A percentile compares a stretch with the other conserved stretches of the same genome.
phyloP scores from a whole-genome alignment of 495 filamentous ascomycete genomes.

The Clavariopsis aquatica region DNA sequence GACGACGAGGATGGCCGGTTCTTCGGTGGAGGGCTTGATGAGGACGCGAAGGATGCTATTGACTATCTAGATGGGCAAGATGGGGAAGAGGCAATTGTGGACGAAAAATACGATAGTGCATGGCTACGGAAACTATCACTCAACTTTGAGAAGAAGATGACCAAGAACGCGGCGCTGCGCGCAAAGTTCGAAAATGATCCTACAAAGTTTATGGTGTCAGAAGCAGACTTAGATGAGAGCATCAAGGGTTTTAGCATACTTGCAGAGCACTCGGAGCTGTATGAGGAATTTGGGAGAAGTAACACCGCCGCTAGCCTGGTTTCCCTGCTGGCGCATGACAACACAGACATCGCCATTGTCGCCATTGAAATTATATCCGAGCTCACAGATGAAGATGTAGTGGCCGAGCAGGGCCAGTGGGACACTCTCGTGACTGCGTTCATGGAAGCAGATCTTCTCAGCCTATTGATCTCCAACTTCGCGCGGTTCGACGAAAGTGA shows the following conservation, averaged over 20 bases:
- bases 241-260: constrained; percentile 88
- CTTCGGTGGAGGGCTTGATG: constrained; percentile 87
- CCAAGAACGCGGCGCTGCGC: constrained; percentile 87
- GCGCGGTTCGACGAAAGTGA: constrained; percentile 75
- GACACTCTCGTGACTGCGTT: constrained; percentile 75
- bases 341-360: constrained; percentile 94
- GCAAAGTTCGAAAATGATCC: constrained; percentile 85
- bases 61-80: constrained; percentile 81
- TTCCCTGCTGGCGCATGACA: constrained; percentile 85
- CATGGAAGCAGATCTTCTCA: constrained; percentile 77
- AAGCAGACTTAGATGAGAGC: constrained; percentile 88
- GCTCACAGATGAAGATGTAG: constrained; percentile 91
- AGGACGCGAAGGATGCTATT: constrained; percentile 78
- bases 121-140: constrained; percentile 84
- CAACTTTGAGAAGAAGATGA: constrained; percentile 88
- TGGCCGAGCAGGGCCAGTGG: constrained; percentile 83
- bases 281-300: constrained; percentile 76
- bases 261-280: constrained; percentile 82
- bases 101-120: constrained; percentile 76
- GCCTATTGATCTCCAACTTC: constrained; percentile 81
- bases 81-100: constrained; percentile 53
- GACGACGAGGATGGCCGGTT: constrained; percentile 94
- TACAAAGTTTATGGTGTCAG: constrained; percentile 79
- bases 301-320: constrained; percentile 77
- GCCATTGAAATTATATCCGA: constrained; percentile 89